Evolutionary conservation across 1,284 basidiomycete species (phyloP).

Genomic region (Ustilago loliicola): DNA sequence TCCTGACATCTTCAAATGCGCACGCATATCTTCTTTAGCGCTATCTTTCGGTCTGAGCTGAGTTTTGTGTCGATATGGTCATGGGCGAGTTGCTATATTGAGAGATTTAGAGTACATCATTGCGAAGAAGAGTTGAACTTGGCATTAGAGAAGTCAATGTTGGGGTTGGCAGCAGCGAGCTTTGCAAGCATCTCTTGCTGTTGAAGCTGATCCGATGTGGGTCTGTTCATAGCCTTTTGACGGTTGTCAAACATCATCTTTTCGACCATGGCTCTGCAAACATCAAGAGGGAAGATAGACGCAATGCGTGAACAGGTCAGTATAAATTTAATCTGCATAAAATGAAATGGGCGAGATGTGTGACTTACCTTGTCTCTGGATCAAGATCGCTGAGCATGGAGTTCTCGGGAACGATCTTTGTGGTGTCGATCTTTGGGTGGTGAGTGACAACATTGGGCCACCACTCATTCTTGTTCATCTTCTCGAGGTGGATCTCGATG

Average conservation of each 20-base stretch:
- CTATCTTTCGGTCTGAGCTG: neutral
- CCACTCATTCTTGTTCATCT: conserved; percentile 88
- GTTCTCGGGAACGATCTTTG: conserved; percentile 94
- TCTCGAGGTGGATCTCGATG: conserved; percentile 86
- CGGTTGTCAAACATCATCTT: conserved; percentile 99
- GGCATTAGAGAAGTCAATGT: conserved; percentile 53
- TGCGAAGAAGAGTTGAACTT: conserved; percentile 46
- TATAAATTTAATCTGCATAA: neutral
- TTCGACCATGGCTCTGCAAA: conserved; percentile 90
- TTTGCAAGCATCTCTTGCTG: conserved; percentile 60
- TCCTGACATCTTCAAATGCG: neutral
- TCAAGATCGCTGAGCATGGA: conserved; percentile 97
- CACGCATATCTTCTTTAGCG: neutral
- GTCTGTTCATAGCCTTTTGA: conserved; percentile 97
- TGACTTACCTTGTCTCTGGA: conserved; percentile 82
- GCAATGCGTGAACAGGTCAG: neutral
- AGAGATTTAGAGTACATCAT: conserved; percentile 16
- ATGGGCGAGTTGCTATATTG: neutral
- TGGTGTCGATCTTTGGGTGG: conserved; percentile 96
- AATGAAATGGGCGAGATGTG: neutral
- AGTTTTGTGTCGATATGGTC: neutral
- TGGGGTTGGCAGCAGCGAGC: conserved; percentile 46
- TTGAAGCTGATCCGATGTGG: conserved; percentile 69
- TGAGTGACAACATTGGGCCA: conserved; percentile 97
- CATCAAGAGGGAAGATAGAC: neutral